Conservation (phyloP, 257 asterid genomes). For the Solanum appendiculatum region DNA sequence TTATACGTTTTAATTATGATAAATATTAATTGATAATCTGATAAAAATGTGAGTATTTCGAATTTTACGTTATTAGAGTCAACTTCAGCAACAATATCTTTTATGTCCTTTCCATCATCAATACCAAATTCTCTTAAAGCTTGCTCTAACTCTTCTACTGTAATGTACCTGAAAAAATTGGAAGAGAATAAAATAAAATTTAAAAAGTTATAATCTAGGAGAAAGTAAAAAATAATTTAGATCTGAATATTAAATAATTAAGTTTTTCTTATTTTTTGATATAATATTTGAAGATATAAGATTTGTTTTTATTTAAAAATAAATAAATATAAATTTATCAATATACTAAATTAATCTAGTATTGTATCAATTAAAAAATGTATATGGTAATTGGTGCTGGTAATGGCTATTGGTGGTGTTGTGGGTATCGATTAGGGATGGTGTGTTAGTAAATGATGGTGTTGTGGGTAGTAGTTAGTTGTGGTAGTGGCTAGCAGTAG, state of each 20-base stretch:
- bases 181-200: no score
- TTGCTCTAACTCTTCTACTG: constrained; percentile 76
- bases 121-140: constrained; percentile 72
- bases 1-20: background rate
- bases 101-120: constrained; percentile 54
- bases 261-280: no score
- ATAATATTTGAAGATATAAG: background rate
- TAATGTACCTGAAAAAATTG: constrained; percentile 37
- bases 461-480: background rate
- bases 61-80: constrained; percentile 59
- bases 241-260: no score
- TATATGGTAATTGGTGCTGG: background rate
- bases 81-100: constrained; percentile 65
- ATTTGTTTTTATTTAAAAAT: no score
- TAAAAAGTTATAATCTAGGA: background rate
- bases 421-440: background rate
- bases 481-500: background rate
- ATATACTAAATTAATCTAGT: background rate
- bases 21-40: background rate
- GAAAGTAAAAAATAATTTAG: background rate
- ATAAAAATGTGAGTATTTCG: background rate
- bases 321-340: background rate
- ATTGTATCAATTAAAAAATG: background rate
- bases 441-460: background rate
- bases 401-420: background rate